Conservation (phyloP, 768 basidiomycete species). For the Hydnomerulius pinastri region DNA sequence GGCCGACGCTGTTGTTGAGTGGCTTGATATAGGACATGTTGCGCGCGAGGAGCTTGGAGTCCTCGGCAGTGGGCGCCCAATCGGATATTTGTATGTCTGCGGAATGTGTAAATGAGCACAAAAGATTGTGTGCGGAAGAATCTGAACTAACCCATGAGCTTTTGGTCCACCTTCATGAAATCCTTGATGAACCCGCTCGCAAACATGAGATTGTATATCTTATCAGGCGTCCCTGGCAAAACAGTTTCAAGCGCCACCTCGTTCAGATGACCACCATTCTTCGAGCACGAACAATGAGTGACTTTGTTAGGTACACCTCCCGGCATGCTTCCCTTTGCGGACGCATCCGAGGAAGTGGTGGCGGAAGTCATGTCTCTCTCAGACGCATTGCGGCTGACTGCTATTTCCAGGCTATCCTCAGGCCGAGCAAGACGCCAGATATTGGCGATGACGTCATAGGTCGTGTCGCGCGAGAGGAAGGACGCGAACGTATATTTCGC, state of each 20-base stretch:
- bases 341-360: slow-evolving; percentile 20
- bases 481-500: slow-evolving; percentile 94
- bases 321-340: slow-evolving; percentile 1
- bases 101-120: neutral
- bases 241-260: slow-evolving; percentile 78
- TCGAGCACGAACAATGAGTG: slow-evolving; percentile 75
- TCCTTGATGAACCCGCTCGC: slow-evolving; percentile 94
- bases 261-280: slow-evolving; percentile 63
- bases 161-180: slow-evolving; percentile 89
- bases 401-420: slow-evolving; percentile 41
- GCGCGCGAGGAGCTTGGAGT: slow-evolving; percentile 71
- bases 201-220: slow-evolving; percentile 95
- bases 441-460: slow-evolving; percentile 93
- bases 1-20: slow-evolving; percentile 82
- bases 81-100: slow-evolving; percentile 94
- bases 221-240: slow-evolving; percentile 90
- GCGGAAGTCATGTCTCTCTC: slow-evolving; percentile 20
- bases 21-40: slow-evolving; percentile 98
- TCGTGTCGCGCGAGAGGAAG: slow-evolving; percentile 94
- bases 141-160: slow-evolving; percentile 70
- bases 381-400: slow-evolving; percentile 18
- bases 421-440: slow-evolving; percentile 93
- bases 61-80: slow-evolving; percentile 73
- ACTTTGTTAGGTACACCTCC: slow-evolving; percentile 44
- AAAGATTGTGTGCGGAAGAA: neutral